Conservation (phyloP, 306 rosid species). For the apple (Malus domestica) region ASM211411v1 NC_041805.1:15931001-15931500, state of each 20-base stretch:
- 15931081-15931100: slow-evolving; percentile 46
- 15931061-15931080: slow-evolving; percentile 68
- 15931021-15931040: slow-evolving; percentile 36
- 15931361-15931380: not conserved
- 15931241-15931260: not conserved
- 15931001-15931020: slow-evolving; percentile 67
- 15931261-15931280: not conserved
- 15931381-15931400: not conserved
- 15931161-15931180: slow-evolving; percentile 65
- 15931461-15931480: not conserved
- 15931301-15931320: not conserved
- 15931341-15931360: not conserved
- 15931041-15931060: slow-evolving; percentile 54
- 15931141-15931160: slow-evolving; percentile 26
- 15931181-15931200: slow-evolving; percentile 39
- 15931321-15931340: not conserved
- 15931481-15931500: not conserved
- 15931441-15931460: not conserved
- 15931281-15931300: not conserved
- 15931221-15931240: slow-evolving; percentile 58
- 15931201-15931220: slow-evolving; percentile 45
- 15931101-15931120: slow-evolving; percentile 40
- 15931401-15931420: not conserved
- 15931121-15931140: slow-evolving; percentile 54
- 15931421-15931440: not conserved